A percentile compares a stretch with the other conserved stretches of the same genome.
phyloP scores from a whole-genome alignment of 768 basidiomycete genomes.

The Agrocybe praecox region DNA sequence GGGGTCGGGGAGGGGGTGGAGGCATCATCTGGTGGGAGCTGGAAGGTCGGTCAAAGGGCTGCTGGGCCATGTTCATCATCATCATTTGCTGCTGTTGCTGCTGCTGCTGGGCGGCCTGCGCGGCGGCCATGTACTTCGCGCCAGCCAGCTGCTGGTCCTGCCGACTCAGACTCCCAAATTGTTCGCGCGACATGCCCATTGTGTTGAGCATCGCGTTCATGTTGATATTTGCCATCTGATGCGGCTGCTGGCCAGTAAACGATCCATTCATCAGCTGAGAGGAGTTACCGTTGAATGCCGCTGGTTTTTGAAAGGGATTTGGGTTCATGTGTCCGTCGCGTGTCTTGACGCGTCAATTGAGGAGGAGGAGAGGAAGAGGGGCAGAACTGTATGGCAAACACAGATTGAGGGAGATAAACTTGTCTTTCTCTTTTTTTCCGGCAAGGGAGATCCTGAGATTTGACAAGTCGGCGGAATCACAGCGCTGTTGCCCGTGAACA shows the following conservation, averaged over 20 bases:
- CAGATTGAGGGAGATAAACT: conserved; percentile 6
- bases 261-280: not conserved
- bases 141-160: conserved; percentile 26
- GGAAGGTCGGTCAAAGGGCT: conserved; percentile 21
- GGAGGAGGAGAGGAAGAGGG: not conserved
- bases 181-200: conserved; percentile 30
- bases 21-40: conserved; percentile 33
- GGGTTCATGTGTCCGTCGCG: conserved; percentile 16
- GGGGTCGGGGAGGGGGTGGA: conserved; percentile 30
- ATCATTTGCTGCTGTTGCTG: conserved; percentile 7
- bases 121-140: conserved; percentile 21
- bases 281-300: not conserved
- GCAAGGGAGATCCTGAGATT: too few relatives aligned
- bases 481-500: too few relatives aligned
- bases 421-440: not conserved
- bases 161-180: conserved; percentile 25
- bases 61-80: conserved; percentile 6
- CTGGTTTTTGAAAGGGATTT: conserved; percentile 18
- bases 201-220: conserved; percentile 20
- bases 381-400: not conserved
- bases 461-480: too few relatives aligned
- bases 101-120: conserved; percentile 7
- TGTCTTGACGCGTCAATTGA: conserved; percentile 8
- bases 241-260: not conserved
- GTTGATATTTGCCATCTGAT: conserved; percentile 7